These are phyloP conservation scores for Schoenoplectus tabernaemontani DNA, from an alignment of 202 grass and related monocot species.

Conservation along the genomic window DNA sequence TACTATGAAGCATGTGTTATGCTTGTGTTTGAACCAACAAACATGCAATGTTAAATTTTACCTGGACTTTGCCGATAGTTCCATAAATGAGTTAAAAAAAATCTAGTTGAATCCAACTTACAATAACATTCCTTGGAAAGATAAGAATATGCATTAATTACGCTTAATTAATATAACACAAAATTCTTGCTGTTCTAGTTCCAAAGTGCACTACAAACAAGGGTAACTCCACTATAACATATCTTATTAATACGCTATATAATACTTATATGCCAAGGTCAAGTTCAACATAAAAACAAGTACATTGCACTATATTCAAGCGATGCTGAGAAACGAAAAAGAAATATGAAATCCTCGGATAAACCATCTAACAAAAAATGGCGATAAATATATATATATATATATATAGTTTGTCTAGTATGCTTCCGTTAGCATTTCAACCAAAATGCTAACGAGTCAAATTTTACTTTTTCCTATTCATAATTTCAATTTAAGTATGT, in stretches of 20 bases:
- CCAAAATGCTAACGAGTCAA: too few relatives aligned
- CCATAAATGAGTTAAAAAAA: not conserved
- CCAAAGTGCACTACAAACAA: not conserved
- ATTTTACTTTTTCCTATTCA: too few relatives aligned
- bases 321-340: not conserved
- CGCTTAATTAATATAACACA: not conserved
- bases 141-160: not conserved
- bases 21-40: not conserved
- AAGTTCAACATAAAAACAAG: not conserved
- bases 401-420: too few relatives aligned
- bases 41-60: not conserved
- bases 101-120: not conserved
- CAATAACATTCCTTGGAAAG: not conserved
- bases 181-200: not conserved
- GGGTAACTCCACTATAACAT: not conserved
- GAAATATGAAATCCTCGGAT: not conserved
- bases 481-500: too few relatives aligned
- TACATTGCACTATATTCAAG: not conserved
- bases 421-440: too few relatives aligned
- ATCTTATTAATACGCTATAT: not conserved
- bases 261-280: not conserved
- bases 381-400: not conserved
- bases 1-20: slow-evolving; percentile 6
- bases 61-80: not conserved
- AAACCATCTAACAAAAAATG: not conserved